Base-by-base conservation (phyloP, 257 asterid genomes). In the Ligustrum vulgare region DNA sequence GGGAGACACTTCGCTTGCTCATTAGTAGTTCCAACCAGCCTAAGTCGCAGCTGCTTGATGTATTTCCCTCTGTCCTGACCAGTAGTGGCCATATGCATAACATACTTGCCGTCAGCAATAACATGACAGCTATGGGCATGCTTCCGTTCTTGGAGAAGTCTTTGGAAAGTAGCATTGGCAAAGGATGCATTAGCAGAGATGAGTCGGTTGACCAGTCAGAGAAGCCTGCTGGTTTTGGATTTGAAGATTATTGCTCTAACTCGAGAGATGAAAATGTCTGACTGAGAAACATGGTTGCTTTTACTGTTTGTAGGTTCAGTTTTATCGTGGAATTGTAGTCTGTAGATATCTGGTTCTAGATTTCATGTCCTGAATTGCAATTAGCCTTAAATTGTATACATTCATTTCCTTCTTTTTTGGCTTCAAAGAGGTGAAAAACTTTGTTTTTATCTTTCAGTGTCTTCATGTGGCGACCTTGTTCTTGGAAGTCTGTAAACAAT, bases 1-100 rank as follows among this genome's bases (percentile, higher is more conserved):
- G 98, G 77, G 99, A 95, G 82, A 95, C 99, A 0, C 97, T 93
- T 6, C 90, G 97, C 35, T 77, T 93, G 96, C 99, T 95, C 79
- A 84, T 91, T 47, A 89, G 79, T 67, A 70, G 89, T 77, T 92
- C 98, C 45, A 92, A 80, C 82, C 97, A 88, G 80, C 77, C 90
- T 6, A 85, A 83, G 1, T 82, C 90, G 0, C 84, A 82, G 28
- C 79, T 91, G 72, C 83, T 90, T 33, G 90, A 83, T 77, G 90
- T 87, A 3, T 71, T 87, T 7, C 96, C 97, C 56, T 83, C 91
- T 32, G 79, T 85, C 28, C 75, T 89, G 37, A 77, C 79, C 67
- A 77, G 16, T 8, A 7, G 77, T 67, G 74, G 86, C 35, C 79
- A 78, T 6, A 73, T 67, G 82, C 92, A 76, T 43, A 88, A 63